phyloP scores from a whole-genome alignment of 345 rosid genomes.

The Physaria fendleri region DNA sequence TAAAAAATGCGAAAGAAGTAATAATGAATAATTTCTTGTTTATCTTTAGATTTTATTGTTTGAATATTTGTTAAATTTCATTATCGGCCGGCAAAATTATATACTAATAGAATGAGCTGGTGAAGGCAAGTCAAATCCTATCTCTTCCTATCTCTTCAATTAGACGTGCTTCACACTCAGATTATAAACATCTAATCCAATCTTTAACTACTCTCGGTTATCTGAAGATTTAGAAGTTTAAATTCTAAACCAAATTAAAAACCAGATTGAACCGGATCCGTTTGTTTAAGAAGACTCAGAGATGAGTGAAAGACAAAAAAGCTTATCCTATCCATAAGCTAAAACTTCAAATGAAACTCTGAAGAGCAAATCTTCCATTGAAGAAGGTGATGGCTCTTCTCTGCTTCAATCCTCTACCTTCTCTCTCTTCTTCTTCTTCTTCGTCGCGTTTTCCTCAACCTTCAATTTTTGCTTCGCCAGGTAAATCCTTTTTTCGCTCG shows the following conservation, averaged over 20 bases:
- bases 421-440: conserved; percentile 17
- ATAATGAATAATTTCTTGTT: conserved; percentile 12
- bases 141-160: no score
- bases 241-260: neutral
- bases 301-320: neutral
- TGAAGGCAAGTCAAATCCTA: conserved; percentile 16
- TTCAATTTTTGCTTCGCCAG: conserved; percentile 20
- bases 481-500: neutral
- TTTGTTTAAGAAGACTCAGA: conserved; percentile 15
- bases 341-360: conserved; percentile 3
- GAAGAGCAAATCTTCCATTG: conserved; percentile 4
- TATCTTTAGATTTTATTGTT: neutral
- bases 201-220: neutral
- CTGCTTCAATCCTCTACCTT: conserved; percentile 28
- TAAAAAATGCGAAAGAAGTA: conserved; percentile 10
- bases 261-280: conserved; percentile 11
- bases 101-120: conserved; percentile 20
- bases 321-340: conserved; percentile 33
- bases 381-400: conserved; percentile 34
- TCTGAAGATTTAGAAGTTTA: neutral
- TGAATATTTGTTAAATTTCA: neutral
- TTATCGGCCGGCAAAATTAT: conserved; percentile 30
- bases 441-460: neutral
- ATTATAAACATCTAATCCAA: no score
- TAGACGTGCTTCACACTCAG: conserved; percentile 34